Percentiles rank a stretch among this genome's conserved stretches.
Conservation (phyloP, 306 rosid species). For the Cicer yamashitae region DNA sequence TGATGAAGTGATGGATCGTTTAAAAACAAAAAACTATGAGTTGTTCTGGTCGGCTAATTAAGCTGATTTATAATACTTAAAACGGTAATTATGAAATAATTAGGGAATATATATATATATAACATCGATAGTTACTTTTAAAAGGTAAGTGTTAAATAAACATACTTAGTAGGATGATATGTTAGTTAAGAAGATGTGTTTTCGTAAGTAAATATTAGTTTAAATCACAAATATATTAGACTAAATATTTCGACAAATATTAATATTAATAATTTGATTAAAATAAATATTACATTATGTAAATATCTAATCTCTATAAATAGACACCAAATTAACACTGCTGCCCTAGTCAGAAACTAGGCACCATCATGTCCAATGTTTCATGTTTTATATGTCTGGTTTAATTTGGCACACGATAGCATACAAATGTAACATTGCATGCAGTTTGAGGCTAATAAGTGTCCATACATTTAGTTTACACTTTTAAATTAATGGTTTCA, state of each 20-base stretch:
- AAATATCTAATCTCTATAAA: neutral
- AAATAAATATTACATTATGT: too few species aligned
- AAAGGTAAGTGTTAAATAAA: too few species aligned
- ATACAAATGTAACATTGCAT: conserved; percentile 18
- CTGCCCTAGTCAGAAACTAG: conserved; percentile 2
- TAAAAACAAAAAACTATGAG: conserved; percentile 30
- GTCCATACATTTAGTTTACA: neutral
- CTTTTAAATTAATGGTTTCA: neutral
- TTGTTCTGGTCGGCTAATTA: conserved; percentile 36
- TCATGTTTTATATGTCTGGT: conserved; percentile 22
- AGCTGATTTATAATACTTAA: conserved; percentile 44
- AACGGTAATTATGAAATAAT: too few species aligned
- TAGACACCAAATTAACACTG: conserved; percentile 16
- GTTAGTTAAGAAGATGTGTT: too few species aligned
- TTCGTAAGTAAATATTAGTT: too few species aligned
- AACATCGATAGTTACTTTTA: too few species aligned
- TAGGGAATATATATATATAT: too few species aligned
- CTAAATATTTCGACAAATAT: too few species aligned
- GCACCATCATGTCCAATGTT: conserved; percentile 38
- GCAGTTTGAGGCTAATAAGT: conserved; percentile 33
- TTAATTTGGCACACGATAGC: conserved; percentile 13
- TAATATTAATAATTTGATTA: too few species aligned
- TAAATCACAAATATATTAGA: too few species aligned
- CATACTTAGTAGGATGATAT: too few species aligned
- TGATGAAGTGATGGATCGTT: conserved; percentile 37